Evolutionary conservation across 1,284 basidiomycete species (phyloP).

Genomic region (Irpex sp.): DNA sequence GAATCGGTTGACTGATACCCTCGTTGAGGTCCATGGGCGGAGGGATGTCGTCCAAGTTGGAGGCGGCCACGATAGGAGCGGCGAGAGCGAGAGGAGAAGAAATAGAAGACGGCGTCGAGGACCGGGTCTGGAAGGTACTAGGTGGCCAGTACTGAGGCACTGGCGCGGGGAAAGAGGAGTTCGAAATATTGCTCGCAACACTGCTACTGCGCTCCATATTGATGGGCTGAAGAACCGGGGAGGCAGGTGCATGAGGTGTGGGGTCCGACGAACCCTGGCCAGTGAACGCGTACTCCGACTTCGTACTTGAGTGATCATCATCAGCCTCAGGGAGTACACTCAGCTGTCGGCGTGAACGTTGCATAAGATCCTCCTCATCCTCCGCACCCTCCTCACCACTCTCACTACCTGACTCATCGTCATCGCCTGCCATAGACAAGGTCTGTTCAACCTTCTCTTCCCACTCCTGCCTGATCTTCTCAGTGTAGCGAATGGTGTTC

Average conservation of each 20-base stretch:
- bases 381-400: conserved; percentile 26
- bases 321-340: conserved; percentile 22
- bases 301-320: conserved; percentile 58
- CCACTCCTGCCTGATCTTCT: conserved; percentile 98
- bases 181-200: conserved; percentile 23
- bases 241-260: conserved; percentile 64
- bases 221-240: conserved; percentile 44
- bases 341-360: conserved; percentile 22
- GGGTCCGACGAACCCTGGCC: conserved; percentile 52
- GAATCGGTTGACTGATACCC: conserved; percentile 27
- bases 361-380: conserved; percentile 18
- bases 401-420: conserved; percentile 40
- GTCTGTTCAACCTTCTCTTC: conserved; percentile 80
- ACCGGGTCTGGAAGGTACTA: conserved; percentile 63
- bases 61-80: conserved; percentile 73
- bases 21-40: conserved; percentile 66
- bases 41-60: conserved; percentile 49
- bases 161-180: conserved; percentile 24
- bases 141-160: conserved; percentile 36
- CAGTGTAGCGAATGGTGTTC: conserved; percentile 96
- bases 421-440: conserved; percentile 58
- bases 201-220: conserved; percentile 18
- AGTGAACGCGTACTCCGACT: conserved; percentile 60
- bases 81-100: conserved; percentile 81
- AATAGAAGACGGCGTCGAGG: conserved; percentile 80